Base-by-base conservation (phyloP, 768 basidiomycete genomes). In the Psilocybe sp. region DNA sequence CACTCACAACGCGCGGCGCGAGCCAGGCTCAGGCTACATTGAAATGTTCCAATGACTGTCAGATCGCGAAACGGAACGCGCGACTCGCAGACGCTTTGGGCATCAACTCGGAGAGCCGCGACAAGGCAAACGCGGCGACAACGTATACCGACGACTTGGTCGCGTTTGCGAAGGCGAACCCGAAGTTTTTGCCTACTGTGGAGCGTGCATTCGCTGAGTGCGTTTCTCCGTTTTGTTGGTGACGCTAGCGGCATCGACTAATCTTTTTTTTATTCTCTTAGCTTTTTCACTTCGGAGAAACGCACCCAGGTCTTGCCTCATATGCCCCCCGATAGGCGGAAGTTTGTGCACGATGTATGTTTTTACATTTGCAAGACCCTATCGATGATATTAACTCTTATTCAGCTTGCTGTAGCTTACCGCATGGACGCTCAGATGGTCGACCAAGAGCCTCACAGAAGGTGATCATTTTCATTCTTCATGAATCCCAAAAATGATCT, bases 71-170 rank as follows among this genome's bases (percentile, higher is more conserved):
- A 63, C 80, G 97, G 10, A 98, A 97, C 58, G 90, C 86, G 0
- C 73, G 82, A 33, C 69, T 99, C 7, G 97, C 97, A 0, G 92
- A 94, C 35, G 97, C 97, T 1, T 69, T 99, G 4, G 94, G 95
- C 0, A 96, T 98, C 60, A 85, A 71, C 35, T 66, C 78, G 13
- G 77, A 82, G 39, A 68, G 64, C 6, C 69, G 73, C 14, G 77
- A 73, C 41, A 66, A 68, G 53, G 60, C 51, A 10, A 57, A 56
- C 15, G 49, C 47, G 1, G 67, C 69, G 44, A 78, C 77, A 43
- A 72, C 68, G 4, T 96, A 89, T 64, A 65, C 68, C 16, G 76
- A 83, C 2, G 88, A 91, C 38, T 60, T 95, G 16, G 64, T 82
- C 1, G 67, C 63, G 1, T 85, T 86, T 60, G 88, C 80, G 14